Base-by-base conservation (phyloP, 2,329 filamentous ascomycete genomes). In the Chaetomiaceae sp. region DNA sequence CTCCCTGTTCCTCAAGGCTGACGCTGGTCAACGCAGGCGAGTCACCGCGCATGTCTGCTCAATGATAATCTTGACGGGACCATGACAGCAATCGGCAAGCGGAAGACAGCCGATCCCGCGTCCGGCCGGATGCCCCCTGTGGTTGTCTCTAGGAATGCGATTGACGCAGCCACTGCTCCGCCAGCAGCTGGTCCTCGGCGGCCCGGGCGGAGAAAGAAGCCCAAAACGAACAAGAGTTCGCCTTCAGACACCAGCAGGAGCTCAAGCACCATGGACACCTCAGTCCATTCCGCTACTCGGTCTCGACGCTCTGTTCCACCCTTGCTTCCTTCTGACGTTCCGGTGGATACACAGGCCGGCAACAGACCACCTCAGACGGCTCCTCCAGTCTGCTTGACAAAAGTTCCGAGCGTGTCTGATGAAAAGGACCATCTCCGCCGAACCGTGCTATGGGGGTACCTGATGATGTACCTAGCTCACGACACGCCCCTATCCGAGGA, bases 31-130 rank as follows among this genome's bases (percentile, higher is more conserved):
- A 30, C 14, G 11, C 24, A 53, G 52, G 19, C 37, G 6, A 27
- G 35, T n/a, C 55, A 56, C 39, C 45, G 51, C 1, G 52, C 44
- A 2, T 42, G 35, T 29, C 47, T 55, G 0, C 36, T 56, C 24
- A 56, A 57, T 24, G 55, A 57, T 10, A 49, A 56, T 36, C 26
- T 38, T 3, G 42, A 50, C 18, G 53, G 51, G 1, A 44, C 52
- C 17, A 42, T 52, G 35, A 47, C 42, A 3, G 41, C 42, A 2
- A 18, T 56, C 4, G 51, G 53, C 0, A 46, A 42, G 22, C 51
- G 53, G 2, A 43, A 42, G 38, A 45, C 15, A 0, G 22, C 51
- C 6, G 48, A 55, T 33, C 30, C 40, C 3, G 18, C 11, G 1
- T 44, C 51, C 0, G 47, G 49, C 4, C 44, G 48, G 4, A 52